Evolutionary conservation across 495 filamentous ascomycete species (phyloP), one percentile per base, ranked within the genome.

Genomic region (Penicillium bovifimosum): DNA sequence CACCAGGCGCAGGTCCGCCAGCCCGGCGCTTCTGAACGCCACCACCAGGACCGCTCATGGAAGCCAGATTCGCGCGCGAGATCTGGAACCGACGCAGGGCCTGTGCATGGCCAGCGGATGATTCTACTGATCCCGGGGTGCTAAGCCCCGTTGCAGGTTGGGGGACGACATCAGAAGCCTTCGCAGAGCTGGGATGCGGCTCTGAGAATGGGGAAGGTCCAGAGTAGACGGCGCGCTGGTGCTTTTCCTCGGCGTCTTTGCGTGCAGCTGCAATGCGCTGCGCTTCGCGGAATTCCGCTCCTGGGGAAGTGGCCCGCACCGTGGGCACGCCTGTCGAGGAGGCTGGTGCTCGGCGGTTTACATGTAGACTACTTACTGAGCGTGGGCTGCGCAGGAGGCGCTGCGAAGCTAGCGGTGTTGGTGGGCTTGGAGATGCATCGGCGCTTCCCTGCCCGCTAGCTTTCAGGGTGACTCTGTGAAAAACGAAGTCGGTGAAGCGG

Each of bases 401-500:
- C 39, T 69, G 67, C 9, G 49, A 40, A 8, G 57, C 51, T 34
- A 56, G 50, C 5, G 64, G 41, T 45, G 53, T 27, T 4, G 64
- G 47, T 9, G 58, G 45, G 18, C 54, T 57, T 13, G 59, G 17
- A 0, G 62, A 49, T 16, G 54, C 45, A 50, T 50, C 53, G 32
- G 38, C 43, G 13, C 13, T 52, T 49, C 58, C 62, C 10, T 9
- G 47, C 48, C 60, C 63, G 29, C 59, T 57, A 27, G 54, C 55
- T 16, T 51, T 57, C 48, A 67, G 28, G 17, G 65, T 61, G 43
- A 76, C 73, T 46, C 74, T 57, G 39, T 75, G 70, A 41, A 78
- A 78, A 52, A 71, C 61, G 56, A 71, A 78, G 58, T 76, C 75
- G 31, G 72, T 76, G 53, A 78, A 78, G 5, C 75, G 71, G n/a